Conservation (phyloP, 169 alveolate genomes). For the Cryptosporidium sp. region DNA sequence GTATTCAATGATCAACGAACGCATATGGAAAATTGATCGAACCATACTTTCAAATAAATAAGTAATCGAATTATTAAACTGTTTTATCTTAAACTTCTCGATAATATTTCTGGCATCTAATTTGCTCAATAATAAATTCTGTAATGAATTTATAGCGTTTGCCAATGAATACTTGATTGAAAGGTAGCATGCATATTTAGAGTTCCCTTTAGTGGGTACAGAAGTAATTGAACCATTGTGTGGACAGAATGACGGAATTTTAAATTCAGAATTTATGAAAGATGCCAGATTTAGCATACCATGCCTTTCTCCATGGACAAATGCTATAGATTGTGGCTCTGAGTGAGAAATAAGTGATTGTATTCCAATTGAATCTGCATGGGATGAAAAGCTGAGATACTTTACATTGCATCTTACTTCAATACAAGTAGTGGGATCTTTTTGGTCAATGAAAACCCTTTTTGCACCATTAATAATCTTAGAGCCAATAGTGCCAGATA, state of each 20-base stretch:
- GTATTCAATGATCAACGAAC: background rate
- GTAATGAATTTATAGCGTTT: background rate
- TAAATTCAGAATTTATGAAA: slow-evolving; percentile 23
- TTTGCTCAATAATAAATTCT: background rate
- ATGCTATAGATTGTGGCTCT: slow-evolving; percentile 91
- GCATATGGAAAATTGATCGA: background rate
- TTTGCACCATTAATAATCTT: slow-evolving; percentile 91
- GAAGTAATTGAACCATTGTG: slow-evolving; percentile 56
- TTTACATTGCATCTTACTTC: slow-evolving; percentile 93
- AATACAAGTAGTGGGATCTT: slow-evolving; percentile 83
- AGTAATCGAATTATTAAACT: background rate
- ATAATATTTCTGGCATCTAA: background rate
- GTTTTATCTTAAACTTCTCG: background rate
- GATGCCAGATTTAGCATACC: slow-evolving; percentile 92
- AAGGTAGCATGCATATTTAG: slow-evolving; percentile 13
- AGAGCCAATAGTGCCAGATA: slow-evolving; percentile 97
- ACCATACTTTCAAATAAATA: background rate
- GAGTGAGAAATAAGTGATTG: slow-evolving; percentile 88
- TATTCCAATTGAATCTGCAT: slow-evolving; percentile 98
- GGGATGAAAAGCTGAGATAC: slow-evolving; percentile 97
- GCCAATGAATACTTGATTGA: background rate
- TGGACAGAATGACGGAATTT: slow-evolving; percentile 71
- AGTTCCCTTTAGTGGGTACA: slow-evolving; percentile 12
- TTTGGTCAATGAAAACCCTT: slow-evolving; percentile 77
- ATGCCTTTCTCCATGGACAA: slow-evolving; percentile 98